A percentile compares a stretch with the other conserved stretches of the same genome.
phyloP scores from a whole-genome alignment of 768 basidiomycete species.

The Tricholoma terreum region DNA sequence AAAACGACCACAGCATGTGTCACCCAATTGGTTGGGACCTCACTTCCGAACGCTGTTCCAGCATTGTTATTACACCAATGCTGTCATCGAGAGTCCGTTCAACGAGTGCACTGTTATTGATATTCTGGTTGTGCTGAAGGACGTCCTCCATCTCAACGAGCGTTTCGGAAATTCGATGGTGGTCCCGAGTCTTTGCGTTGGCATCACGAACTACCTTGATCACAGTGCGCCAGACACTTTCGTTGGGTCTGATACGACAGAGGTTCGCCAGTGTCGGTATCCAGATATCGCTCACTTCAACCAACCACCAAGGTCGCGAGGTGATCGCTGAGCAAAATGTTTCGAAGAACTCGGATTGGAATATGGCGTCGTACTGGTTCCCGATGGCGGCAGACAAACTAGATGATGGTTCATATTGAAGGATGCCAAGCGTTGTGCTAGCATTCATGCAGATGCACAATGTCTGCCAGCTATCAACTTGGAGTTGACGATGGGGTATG shows the following conservation, averaged over 20 bases:
- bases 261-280: constrained; percentile 33
- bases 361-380: constrained; percentile 26
- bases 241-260: constrained; percentile 29
- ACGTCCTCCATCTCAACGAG: constrained; percentile 19
- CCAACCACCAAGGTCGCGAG: constrained; percentile 35
- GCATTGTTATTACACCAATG: constrained; percentile 7
- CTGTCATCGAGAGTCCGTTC: background rate
- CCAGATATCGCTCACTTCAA: constrained; percentile 37
- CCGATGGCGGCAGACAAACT: constrained; percentile 9
- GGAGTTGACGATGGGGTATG: constrained; percentile 35
- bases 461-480: constrained; percentile 37
- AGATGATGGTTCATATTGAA: background rate
- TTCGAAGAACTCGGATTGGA: constrained; percentile 38
- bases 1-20: background rate
- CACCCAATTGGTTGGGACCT: background rate
- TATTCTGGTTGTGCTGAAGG: constrained; percentile 1
- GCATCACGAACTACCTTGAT: constrained; percentile 25
- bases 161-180: constrained; percentile 23
- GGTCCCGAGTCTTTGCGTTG: constrained; percentile 14
- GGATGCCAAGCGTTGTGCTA: constrained; percentile 16
- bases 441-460: constrained; percentile 35
- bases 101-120: background rate
- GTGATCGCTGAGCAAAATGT: constrained; percentile 29
- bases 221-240: constrained; percentile 30
- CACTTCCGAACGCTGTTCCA: constrained; percentile 11